phyloP scores from a whole-genome alignment of 2,329 filamentous ascomycete species.

The Botrytis sinoallii region DNA sequence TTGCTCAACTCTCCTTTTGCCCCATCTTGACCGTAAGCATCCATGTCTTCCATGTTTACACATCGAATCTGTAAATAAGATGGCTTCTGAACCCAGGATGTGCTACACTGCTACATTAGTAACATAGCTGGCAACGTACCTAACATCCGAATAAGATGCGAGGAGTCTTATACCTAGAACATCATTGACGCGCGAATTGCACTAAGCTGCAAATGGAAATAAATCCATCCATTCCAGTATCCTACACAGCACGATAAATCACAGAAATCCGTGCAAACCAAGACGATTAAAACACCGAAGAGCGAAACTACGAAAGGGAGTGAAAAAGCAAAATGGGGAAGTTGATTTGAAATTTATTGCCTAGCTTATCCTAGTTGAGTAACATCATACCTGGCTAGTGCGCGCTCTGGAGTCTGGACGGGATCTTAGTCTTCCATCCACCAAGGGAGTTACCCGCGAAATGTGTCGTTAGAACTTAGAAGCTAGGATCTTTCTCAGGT shows the following conservation, averaged over 20 bases:
- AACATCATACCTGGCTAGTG: background rate
- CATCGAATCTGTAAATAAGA: background rate
- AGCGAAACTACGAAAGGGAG: background rate
- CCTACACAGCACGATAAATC: background rate
- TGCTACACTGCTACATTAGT: background rate
- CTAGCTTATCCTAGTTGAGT: background rate
- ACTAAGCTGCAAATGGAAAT: background rate
- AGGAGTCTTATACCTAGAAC: background rate
- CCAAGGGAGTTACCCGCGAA: constrained; percentile 5
- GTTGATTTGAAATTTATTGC: background rate
- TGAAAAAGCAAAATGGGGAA: constrained; percentile 9
- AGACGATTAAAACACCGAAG: background rate
- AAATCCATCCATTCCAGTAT: background rate
- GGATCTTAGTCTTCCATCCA: background rate
- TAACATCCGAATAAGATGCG: constrained; percentile 2
- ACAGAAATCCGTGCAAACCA: background rate
- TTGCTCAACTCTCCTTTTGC: background rate
- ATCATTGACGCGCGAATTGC: background rate
- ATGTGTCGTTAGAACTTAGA: background rate
- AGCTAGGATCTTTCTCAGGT: constrained; percentile 4
- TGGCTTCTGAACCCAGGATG: background rate
- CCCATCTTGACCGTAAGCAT: background rate
- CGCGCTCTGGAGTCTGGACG: background rate
- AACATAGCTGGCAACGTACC: background rate
- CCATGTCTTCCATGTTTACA: background rate